Evolutionary conservation across 2,329 filamentous ascomycete species (phyloP), one percentile per base, ranked within the genome.

Genomic region (Diaporthe aspalathi): DNA sequence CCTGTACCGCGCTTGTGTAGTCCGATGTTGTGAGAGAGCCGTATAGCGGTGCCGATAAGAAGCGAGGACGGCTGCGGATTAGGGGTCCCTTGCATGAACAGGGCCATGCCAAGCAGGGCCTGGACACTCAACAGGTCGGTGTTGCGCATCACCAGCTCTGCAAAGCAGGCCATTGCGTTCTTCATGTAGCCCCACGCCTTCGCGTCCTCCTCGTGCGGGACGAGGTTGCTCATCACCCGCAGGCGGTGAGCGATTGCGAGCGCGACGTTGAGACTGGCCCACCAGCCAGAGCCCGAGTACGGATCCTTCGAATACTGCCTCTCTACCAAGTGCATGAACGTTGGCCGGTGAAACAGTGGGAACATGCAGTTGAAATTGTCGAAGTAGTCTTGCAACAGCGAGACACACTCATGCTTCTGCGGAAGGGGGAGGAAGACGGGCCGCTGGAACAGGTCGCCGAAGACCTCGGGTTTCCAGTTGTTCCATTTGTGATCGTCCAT

Each of bases 351-450:
- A 78, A 97, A 99, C 5, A 99, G 86, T 7, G 96, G 96, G 79
- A 98, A 97, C 89, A 98, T 95, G 89, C 94, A 96, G 84, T 99
- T 99, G 87, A 99, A 98, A 82, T 98, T 98, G 78, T 97, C 94
- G 76, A 99, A 99, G 78, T 92, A 99, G 81, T 99, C 96, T 81
- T 93, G 94, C 73, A 98, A 89, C 47, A 98, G 84, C 1, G 94
- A 97, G 73, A 97, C 81, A 0, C 94, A 94, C 82, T 98, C 95
- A n/a, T 91, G 87, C 81, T 97, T 97, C 0, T 93, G 86, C 3
- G 96, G 96, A 40, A 98, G 82, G 20, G 91, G 92, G 73, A 92
- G 92, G 85, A 95, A 98, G 35, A 97, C 88, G 20, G 92, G 91
- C 47, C 95, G 91, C 67, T 91, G 90, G 83, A 98, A 98, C 24